Evolutionary conservation across 805 yeast species (phyloP).

Genomic region (Saturnispora sekii): DNA sequence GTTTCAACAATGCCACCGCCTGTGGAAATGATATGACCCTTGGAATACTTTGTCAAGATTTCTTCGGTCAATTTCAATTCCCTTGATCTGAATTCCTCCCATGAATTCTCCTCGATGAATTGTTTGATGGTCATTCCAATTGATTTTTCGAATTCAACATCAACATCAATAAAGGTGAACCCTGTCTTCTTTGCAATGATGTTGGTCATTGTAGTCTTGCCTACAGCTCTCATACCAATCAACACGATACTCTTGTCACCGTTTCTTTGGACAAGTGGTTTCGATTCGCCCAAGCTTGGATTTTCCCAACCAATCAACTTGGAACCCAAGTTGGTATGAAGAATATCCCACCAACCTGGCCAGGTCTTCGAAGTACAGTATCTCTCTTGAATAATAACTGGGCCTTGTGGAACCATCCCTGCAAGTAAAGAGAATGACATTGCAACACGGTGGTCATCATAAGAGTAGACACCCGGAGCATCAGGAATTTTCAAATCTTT

Average conservation of each 20-base stretch:
- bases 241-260: slow-evolving; percentile 56
- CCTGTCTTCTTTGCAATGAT: slow-evolving; percentile 69
- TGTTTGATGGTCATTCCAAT: slow-evolving; percentile 45
- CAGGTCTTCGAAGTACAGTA: slow-evolving; percentile 94
- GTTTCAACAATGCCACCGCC: slow-evolving; percentile 96
- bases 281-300: slow-evolving; percentile 13
- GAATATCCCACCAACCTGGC: slow-evolving; percentile 99
- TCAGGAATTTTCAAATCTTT: slow-evolving; percentile 47
- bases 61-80: slow-evolving; percentile 53
- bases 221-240: slow-evolving; percentile 98
- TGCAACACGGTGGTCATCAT: slow-evolving; percentile 97
- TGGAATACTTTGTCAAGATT: slow-evolving; percentile 30
- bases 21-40: slow-evolving; percentile 69
- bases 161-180: slow-evolving; percentile 66
- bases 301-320: slow-evolving; percentile 61
- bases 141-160: slow-evolving; percentile 53
- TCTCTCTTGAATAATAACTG: slow-evolving; percentile 74
- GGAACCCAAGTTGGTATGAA: slow-evolving; percentile 60
- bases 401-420: slow-evolving; percentile 42
- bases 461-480: slow-evolving; percentile 56
- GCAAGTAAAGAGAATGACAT: slow-evolving; percentile 92
- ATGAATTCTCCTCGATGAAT: slow-evolving; percentile 56
- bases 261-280: slow-evolving; percentile 21
- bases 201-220: slow-evolving; percentile 77
- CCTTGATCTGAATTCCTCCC: slow-evolving; percentile 75